Percentiles rank a stretch among this genome's conserved stretches.
phyloP scores from a whole-genome alignment of 2,329 filamentous ascomycete species.

The Ceratocystis cubensis region DNA sequence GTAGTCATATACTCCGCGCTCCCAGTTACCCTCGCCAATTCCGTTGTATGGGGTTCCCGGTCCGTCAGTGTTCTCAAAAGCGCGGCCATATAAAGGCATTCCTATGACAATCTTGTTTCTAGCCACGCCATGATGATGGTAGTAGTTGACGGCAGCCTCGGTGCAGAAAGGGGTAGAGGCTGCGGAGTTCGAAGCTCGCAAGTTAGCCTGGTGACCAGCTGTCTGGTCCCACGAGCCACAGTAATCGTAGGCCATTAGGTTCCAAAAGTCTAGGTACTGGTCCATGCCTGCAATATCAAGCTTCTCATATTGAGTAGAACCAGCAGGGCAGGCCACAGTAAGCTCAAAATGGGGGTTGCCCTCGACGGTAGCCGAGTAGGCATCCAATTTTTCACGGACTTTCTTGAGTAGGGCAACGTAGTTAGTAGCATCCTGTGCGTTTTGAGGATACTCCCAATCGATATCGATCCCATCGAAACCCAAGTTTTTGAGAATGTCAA shows the following conservation, averaged over 20 bases:
- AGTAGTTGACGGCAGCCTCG: conserved; percentile 55
- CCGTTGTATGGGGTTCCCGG: conserved; percentile 57
- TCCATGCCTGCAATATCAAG: conserved; percentile 55
- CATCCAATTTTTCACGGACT: conserved; percentile 46
- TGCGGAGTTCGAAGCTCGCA: conserved; percentile 51
- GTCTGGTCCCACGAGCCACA: conserved; percentile 65
- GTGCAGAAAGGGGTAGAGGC: conserved; percentile 67
- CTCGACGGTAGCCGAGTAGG: conserved; percentile 37
- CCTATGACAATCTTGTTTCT: conserved; percentile 69
- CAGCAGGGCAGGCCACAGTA: conserved; percentile 52
- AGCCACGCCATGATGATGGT: conserved; percentile 51
- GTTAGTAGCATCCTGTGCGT: conserved; percentile 41
- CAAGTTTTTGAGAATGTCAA: conserved; percentile 63
- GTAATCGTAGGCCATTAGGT: conserved; percentile 81
- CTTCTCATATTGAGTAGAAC: conserved; percentile 48
- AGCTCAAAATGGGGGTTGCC: conserved; percentile 45
- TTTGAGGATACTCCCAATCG: conserved; percentile 56
- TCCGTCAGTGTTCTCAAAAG: conserved; percentile 68
- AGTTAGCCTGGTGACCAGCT: conserved; percentile 70
- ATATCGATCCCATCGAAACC: conserved; percentile 64
- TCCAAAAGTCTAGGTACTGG: conserved; percentile 58
- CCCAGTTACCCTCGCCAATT: conserved; percentile 69
- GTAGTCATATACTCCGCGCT: conserved; percentile 76
- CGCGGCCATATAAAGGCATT: conserved; percentile 83
- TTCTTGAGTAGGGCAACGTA: conserved; percentile 47